Conservation (phyloP, 225 moss, liverwort and hornwort species). For the Marchantia paleacea region DNA sequence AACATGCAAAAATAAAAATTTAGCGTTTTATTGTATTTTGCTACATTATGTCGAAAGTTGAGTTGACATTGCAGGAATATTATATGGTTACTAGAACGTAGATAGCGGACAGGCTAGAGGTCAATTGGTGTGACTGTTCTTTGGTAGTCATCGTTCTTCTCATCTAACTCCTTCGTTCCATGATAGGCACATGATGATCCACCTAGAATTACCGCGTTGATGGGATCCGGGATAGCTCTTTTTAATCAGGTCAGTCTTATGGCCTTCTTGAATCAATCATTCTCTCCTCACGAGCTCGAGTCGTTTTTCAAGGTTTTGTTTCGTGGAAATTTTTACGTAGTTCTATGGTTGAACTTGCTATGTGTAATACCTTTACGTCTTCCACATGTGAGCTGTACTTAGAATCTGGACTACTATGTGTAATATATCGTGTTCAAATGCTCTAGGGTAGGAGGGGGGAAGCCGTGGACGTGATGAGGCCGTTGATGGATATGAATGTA, state of each 20-base stretch:
- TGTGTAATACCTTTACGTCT: not conserved
- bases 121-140: not conserved
- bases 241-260: slow-evolving; percentile 38
- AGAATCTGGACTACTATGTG: not conserved
- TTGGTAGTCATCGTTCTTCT: not conserved
- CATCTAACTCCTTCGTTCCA: not conserved
- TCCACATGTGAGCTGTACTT: not conserved
- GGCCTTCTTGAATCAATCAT: not conserved
- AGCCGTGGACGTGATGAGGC: slow-evolving; percentile 72
- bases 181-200: slow-evolving; percentile 36
- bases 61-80: too few relatives aligned
- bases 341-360: not conserved
- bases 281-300: too few relatives aligned
- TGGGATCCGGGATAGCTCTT: slow-evolving; percentile 51
- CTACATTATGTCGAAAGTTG: too few relatives aligned
- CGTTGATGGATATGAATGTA: slow-evolving; percentile 57
- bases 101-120: too few relatives aligned
- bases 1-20: not conserved
- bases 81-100: too few relatives aligned
- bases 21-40: not conserved
- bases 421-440: not conserved
- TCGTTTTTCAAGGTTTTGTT: too few relatives aligned
- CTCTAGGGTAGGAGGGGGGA: slow-evolving; percentile 65
- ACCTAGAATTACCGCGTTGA: slow-evolving; percentile 43
- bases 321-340: not conserved